Conservation (phyloP, 192 early-diverging fungal species). For the Entrophospora sp. region DNA sequence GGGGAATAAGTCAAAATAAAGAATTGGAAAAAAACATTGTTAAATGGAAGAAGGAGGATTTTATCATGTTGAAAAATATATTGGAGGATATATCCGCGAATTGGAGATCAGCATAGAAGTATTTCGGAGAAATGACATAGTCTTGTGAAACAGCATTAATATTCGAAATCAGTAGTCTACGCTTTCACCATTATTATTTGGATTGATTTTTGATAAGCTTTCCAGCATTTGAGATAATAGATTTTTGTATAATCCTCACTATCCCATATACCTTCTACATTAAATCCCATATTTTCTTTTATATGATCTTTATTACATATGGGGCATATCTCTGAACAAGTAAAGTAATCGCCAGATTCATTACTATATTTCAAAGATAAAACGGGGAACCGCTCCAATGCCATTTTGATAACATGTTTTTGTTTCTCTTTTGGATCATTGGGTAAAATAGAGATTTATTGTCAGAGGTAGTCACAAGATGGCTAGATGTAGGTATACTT, state of each 20-base stretch:
- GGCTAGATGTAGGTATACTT: too few species aligned
- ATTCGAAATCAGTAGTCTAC: too few species aligned
- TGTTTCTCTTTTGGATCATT: constrained; percentile 2
- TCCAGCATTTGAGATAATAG: background rate
- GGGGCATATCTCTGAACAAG: background rate
- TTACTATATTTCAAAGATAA: constrained; percentile 14
- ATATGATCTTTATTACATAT: background rate
- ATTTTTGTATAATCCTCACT: constrained; percentile 6
- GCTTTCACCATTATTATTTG: background rate
- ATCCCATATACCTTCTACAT: background rate
- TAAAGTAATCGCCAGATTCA: constrained; percentile 1
- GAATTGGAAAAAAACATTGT: too few species aligned
- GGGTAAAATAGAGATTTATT: constrained; percentile 5
- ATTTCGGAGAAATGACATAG: too few species aligned
- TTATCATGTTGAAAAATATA: too few species aligned
- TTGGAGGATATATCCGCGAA: too few species aligned
- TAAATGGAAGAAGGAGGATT: too few species aligned
- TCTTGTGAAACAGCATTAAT: too few species aligned
- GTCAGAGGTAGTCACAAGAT: too few species aligned
- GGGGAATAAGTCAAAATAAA: too few species aligned
- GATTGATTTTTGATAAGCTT: constrained; percentile 2
- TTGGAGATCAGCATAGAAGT: too few species aligned
- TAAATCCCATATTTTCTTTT: too few species aligned
- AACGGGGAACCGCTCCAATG: background rate
- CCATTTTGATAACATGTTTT: constrained; percentile 11